Conservation (phyloP, 2,329 filamentous ascomycete genomes). For the Trichophyton benhamiae region DNA sequence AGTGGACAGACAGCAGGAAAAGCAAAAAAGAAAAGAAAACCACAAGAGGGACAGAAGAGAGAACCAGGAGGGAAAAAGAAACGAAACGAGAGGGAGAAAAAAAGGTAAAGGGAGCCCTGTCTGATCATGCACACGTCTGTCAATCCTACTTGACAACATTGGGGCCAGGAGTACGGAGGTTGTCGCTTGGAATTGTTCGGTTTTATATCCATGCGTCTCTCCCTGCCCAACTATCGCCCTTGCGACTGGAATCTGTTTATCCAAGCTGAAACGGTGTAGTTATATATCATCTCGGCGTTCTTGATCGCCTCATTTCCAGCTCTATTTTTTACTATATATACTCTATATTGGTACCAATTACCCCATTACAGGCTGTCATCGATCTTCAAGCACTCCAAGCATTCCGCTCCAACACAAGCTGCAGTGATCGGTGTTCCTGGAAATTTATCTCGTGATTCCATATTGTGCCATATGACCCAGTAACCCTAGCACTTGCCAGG, state of each 20-base stretch:
- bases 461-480: neutral
- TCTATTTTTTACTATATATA: neutral
- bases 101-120: slow-evolving; percentile 9
- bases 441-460: neutral
- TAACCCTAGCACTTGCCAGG: neutral
- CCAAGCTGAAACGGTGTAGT: slow-evolving; percentile 1
- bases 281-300: slow-evolving; percentile 1
- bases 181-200: slow-evolving; percentile 11
- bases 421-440: neutral
- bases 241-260: slow-evolving; percentile 5
- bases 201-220: slow-evolving; percentile 11
- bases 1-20: neutral
- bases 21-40: slow-evolving; percentile 7
- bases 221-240: slow-evolving; percentile 9
- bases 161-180: slow-evolving; percentile 17
- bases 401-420: neutral
- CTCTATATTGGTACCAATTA: neutral
- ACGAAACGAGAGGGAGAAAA: slow-evolving; percentile 2
- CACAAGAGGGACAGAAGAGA: neutral
- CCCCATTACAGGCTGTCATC: neutral
- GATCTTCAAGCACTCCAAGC: neutral
- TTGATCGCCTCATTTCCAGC: slow-evolving; percentile 9
- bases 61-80: slow-evolving; percentile 8
- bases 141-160: slow-evolving; percentile 14
- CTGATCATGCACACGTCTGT: slow-evolving; percentile 13